Evolutionary conservation across 2,329 filamentous ascomycete species (phyloP), one percentile per base, ranked within the genome.

Genomic region (Epichloe gansuensis): DNA sequence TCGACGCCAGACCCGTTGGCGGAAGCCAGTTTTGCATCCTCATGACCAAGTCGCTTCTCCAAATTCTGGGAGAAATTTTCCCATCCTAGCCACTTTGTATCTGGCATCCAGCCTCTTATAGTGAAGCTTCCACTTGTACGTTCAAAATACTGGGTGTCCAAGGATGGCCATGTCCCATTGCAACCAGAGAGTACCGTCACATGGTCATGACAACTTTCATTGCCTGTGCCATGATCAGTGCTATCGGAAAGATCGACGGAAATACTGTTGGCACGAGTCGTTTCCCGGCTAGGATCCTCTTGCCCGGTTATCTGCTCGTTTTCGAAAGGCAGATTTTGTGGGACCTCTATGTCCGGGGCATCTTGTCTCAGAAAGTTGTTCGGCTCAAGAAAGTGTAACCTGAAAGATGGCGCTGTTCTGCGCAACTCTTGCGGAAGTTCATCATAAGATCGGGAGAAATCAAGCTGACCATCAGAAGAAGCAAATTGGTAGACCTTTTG

Each of bases 51-150:
- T 39, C 61, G 60, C 47, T 60, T 61, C 13, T 67, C 61, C 21
- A 69, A 59, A 49, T 61, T 56, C 37, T 63, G 57, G 4, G 56
- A 52, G 46, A 68, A 63, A 12, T 54, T 53, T 17, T 61, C 61
- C 65, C 67, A 68, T 38, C 55, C 57, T 46, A 72, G 67, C 63
- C 66, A 69, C 46, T 61, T 60, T 3, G 57, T 58, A 50, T 65
- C 61, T n/a, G 74, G 73, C 64, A 73, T 68, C 69, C 67, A 73
- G 7, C 73, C 74, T 2, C 65, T 57, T 55, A 75, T 58, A 0
- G 69, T 68, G 55, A 75, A 70, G 55, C 72, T 76, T 17, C 58
- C 55, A 35, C 63, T 63, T 21, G 65, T 55, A 9, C 59, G 54
- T 49, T 72, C 67, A 49, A 75, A 72, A 44, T 69, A 67, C 11